phyloP scores from a whole-genome alignment of 495 filamentous ascomycete species.

The Hyaloscypha variabilis region DNA sequence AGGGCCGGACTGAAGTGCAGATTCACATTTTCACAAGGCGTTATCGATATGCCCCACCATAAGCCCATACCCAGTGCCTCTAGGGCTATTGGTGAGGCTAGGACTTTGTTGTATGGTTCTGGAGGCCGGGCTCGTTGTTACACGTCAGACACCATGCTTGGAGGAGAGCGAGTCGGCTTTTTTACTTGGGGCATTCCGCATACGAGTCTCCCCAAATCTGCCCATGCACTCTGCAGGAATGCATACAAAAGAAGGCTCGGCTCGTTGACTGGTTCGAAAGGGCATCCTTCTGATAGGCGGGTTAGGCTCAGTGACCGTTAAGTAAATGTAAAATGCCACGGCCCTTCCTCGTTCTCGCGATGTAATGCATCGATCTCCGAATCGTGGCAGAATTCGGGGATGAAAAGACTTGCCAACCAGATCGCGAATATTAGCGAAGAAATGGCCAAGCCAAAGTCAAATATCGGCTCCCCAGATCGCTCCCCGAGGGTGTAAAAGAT shows the following conservation, averaged over 20 bases:
- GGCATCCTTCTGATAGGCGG: no score
- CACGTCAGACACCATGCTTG: background rate
- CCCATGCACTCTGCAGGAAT: background rate
- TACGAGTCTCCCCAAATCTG: background rate
- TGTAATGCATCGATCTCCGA: no score
- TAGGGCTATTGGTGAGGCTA: background rate
- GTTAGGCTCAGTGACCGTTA: no score
- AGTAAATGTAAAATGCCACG: no score
- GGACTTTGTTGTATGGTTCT: background rate
- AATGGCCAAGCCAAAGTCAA: conserved; percentile 67
- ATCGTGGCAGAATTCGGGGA: no score
- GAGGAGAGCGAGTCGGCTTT: background rate
- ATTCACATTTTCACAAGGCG: no score
- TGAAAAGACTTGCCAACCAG: no score
- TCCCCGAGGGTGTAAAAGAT: conserved; percentile 49
- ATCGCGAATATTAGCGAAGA: conserved; percentile 83
- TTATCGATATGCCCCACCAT: no score
- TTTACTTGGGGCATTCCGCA: background rate
- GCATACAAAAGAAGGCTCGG: background rate
- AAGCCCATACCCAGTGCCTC: no score
- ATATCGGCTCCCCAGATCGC: conserved; percentile 34
- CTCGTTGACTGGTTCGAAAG: conserved; percentile 3
- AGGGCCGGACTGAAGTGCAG: no score
- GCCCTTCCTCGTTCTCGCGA: no score
- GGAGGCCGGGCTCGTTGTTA: background rate